Base-by-base conservation (phyloP, 176 grass and related monocot genomes). In the Rhipidocladum racemiflorum region DNA sequence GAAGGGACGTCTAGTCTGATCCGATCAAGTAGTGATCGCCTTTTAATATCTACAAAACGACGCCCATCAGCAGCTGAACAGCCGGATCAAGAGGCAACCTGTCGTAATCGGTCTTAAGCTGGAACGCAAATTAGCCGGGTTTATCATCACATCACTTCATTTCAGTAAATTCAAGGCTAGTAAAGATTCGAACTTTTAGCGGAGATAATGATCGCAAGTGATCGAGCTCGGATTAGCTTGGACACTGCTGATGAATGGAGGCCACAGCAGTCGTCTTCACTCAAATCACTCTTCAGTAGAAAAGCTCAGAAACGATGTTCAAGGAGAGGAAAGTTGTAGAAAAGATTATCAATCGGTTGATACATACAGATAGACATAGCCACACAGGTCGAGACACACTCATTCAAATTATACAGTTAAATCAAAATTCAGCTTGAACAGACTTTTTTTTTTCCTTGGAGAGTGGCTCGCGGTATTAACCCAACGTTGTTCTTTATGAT, bases 1-100 rank as follows among this genome's bases (percentile, higher is more conserved):
- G 28, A 64, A 30, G 27, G 24, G 57, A 65, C 68, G 21, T 83
- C 46, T 66, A 32, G 18, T 84, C 68, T 49, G 36, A 66, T 72
- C 23, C 27, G 42, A 39, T 60, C 42, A 0, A 29, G 29, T 78
- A 62, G 53, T 2, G 14, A 72, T 72, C 74, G 6, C 11, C 20
- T 27, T 63, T 40, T 59, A 78, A 60, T 48, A 34, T 38, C 7
- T 60, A 13, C 61, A 38, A 49, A 40, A 48, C 1, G 36, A 57
- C 18, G 43, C 18, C 46, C 9, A 56, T 77, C 65, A 14, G 34
- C 54, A 24, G 64, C 63, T 71, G 55, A 21, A 1, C 45, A 13
- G 27, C 30, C 43, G 63, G 43, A 38, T 83, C 64, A 70, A 70
- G 18, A 53, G 51, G 29, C 43, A 43, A 46, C 30, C 44, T 15